A percentile compares a stretch with the other conserved stretches of the same genome.
phyloP scores from a whole-genome alignment of 1,284 basidiomycete genomes.

The Ceratorhiza oryzae-sativae region DNA sequence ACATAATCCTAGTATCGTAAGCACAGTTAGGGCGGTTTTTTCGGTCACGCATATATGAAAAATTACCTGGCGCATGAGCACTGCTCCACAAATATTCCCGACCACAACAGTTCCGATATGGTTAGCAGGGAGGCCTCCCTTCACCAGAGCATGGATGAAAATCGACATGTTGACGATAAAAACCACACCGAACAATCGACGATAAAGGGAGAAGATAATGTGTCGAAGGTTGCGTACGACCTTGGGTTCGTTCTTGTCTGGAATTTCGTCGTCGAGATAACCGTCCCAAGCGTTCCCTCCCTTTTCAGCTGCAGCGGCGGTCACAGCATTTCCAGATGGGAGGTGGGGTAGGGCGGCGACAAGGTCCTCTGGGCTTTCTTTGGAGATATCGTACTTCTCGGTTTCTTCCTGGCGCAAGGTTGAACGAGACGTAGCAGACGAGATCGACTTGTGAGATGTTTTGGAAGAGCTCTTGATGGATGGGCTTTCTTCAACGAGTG shows the following conservation, averaged over 20 bases:
- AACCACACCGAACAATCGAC: conserved; percentile 63
- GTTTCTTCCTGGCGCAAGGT: conserved; percentile 26
- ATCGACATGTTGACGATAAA: conserved; percentile 63
- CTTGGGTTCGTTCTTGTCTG: conserved; percentile 60
- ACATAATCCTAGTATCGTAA: conserved; percentile 29
- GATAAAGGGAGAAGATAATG: conserved; percentile 63
- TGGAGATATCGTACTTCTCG: conserved; percentile 20
- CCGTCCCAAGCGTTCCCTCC: conserved; percentile 55
- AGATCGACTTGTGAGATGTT: conserved; percentile 11
- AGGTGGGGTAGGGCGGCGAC: conserved; percentile 25
- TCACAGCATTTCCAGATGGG: conserved; percentile 2
- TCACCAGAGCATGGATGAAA: conserved; percentile 57
- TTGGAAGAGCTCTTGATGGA: conserved; percentile 5
- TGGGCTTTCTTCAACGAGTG: conserved; percentile 12
- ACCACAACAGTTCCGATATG: conserved; percentile 60
- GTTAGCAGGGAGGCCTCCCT: conserved; percentile 55
- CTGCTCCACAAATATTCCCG: conserved; percentile 61
- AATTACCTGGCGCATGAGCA: conserved; percentile 63
- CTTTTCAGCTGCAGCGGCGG: conserved; percentile 33
- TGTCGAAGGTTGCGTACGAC: conserved; percentile 61
- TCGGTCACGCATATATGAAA: conserved; percentile 24
- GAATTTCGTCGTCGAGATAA: conserved; percentile 59
- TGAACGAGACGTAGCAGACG: conserved; percentile 17
- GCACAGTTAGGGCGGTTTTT: neutral
- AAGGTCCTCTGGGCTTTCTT: conserved; percentile 18